phyloP scores from a whole-genome alignment of 768 basidiomycete species.

The Dentipellis sp. region DNA sequence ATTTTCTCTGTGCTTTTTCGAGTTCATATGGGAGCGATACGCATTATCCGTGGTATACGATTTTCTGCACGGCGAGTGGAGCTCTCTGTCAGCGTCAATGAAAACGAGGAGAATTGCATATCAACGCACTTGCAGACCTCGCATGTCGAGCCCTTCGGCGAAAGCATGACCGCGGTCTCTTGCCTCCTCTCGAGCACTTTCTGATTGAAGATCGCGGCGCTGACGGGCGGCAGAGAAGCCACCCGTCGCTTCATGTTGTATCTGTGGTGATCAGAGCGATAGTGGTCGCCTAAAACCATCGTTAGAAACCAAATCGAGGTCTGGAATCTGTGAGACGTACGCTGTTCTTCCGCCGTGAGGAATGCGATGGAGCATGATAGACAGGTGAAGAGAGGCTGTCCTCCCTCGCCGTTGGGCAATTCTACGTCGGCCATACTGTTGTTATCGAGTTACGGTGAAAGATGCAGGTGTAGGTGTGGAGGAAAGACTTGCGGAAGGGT shows the following conservation, averaged over 20 bases:
- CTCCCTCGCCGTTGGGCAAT: conserved; percentile 9
- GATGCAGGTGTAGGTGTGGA: not conserved
- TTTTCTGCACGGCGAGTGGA: conserved; percentile 45
- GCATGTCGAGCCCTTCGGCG: conserved; percentile 55
- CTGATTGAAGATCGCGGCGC: conserved; percentile 67
- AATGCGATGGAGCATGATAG: conserved; percentile 89
- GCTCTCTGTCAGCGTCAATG: not conserved
- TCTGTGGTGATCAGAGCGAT: conserved; percentile 89
- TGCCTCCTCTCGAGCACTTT: conserved; percentile 76
- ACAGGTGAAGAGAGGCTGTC: conserved; percentile 61
- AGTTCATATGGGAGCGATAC: conserved; percentile 77
- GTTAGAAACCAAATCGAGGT: not conserved
- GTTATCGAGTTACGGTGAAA: not conserved
- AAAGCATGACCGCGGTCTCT: conserved; percentile 63
- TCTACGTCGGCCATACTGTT: conserved; percentile 8
- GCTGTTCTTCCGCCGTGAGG: conserved; percentile 71
- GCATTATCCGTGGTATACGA: conserved; percentile 84
- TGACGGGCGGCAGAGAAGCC: conserved; percentile 81
- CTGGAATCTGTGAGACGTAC: conserved; percentile 32
- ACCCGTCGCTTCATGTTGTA: conserved; percentile 98
- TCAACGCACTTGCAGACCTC: conserved; percentile 52
- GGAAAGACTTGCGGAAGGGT: too few species aligned
- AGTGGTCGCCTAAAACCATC: conserved; percentile 59
- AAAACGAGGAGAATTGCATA: not conserved
- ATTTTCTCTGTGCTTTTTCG: conserved; percentile 83